Evolutionary conservation across 257 asterid genomes (phyloP).

Genomic region (Solanum okadae): DNA sequence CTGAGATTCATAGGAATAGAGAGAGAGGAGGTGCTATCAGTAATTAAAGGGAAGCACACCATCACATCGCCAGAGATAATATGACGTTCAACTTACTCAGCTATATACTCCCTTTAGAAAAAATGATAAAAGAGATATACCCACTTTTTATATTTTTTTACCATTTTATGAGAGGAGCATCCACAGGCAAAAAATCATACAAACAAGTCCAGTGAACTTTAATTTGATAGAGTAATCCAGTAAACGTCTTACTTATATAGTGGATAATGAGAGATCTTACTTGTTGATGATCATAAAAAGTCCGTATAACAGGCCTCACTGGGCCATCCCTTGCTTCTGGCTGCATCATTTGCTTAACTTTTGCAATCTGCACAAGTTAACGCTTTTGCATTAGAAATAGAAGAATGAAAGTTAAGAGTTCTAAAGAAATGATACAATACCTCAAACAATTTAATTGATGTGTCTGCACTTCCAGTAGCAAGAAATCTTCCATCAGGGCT

Average conservation of each 20-base stretch:
- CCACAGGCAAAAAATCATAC: neutral
- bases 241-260: neutral
- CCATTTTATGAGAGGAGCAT: conserved; percentile 6
- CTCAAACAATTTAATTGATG: conserved; percentile 78
- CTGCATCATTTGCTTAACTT: conserved; percentile 75
- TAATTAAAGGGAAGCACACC: neutral
- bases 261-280: conserved; percentile 17
- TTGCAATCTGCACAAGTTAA: conserved; percentile 32
- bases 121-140: neutral
- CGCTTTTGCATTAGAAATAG: conserved; percentile 4
- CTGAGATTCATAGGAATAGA: neutral
- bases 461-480: conserved; percentile 86
- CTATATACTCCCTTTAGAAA: neutral
- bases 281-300: conserved; percentile 71
- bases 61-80: neutral
- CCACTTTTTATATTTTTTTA: neutral
- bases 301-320: conserved; percentile 57
- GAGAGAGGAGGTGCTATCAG: neutral
- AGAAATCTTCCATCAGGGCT: conserved; percentile 85
- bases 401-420: conserved; percentile 1
- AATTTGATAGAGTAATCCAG: neutral
- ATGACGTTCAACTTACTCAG: neutral
- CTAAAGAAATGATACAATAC: conserved; percentile 16
- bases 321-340: conserved; percentile 60
- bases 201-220: neutral